Evolutionary conservation across 768 basidiomycete species (phyloP), one percentile per base, ranked within the genome.

Genomic region (Phlegmacium glaucopus): DNA sequence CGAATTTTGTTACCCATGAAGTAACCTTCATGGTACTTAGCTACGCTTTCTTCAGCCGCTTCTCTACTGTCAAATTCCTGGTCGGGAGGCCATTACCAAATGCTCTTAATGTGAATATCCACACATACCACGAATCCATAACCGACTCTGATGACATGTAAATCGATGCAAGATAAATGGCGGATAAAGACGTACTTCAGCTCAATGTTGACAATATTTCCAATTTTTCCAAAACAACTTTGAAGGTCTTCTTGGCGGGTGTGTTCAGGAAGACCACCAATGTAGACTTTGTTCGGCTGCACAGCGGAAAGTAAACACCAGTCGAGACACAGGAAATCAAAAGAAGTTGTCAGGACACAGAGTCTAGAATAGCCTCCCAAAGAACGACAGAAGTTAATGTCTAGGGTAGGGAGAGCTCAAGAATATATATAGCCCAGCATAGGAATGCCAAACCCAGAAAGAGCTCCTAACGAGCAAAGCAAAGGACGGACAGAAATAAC

Each of bases 1-100:
- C 87, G 83, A 47, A 94, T 91, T 72, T 89, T 91, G 65, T 90
- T 91, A 36, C 91, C 90, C 89, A 94, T 90, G 63, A 94, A 94
- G 52, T 75, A 85, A 1, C 90, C 90, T 71, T 92, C 90, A 52
- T 94, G 79, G 57, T 93, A 94, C 61, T 91, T 91, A 4, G 83
- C 79, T 5, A 93, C 88, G 49, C 89, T 90, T 64, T 89, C 85
- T 61, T 92, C 89, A 1, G 90, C 90, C 34, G 90, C 86, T 56
- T 86, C 83, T 39, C 79, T 77, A 42, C 49, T 84, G 27, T 90
- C 89, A 54, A 93, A 93, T 80, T 92, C 90, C 90, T 93, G 53
- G 1, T 22, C 32, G 22, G 15, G n/a, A 11, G 17, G 39, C 10
- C 18, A 18, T 22, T 25, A 44, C 44, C 52, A 34, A 61, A 50